Evolutionary conservation across 2,329 filamentous ascomycete species (phyloP), one percentile per base, ranked within the genome.

Genomic region (Hypocreales sp.): DNA sequence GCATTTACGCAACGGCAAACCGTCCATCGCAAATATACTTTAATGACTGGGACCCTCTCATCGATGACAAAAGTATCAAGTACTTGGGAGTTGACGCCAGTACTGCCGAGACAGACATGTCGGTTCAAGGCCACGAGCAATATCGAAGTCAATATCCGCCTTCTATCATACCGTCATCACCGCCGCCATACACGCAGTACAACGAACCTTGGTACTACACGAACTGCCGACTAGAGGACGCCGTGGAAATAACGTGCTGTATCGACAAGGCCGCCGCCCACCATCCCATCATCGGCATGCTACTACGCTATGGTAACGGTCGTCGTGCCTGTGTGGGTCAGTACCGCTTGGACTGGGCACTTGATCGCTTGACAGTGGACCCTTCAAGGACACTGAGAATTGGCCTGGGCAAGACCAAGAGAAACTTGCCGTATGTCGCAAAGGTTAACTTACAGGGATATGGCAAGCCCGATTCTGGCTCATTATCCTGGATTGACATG

Each of bases 191-290:
- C 11, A 25, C 22, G 17, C 23, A 29, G 12, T 25, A 29, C 18
- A 29, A 29, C 15, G 28, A 29, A 13, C 22, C 24, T 11, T 29
- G 28, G 28, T 19, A 29, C 28, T 29, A 29, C 15, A 29, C 23
- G 14, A 25, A 25, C 18, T 29, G 28, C 20, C 12, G 17, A 16
- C 22, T 29, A 11, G 28, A 29, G 10, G 21, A 29, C 20, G 22
- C 8, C 14, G 19, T 16, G 17, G 22, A 25, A 29, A 25, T 29
- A 15, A n/a, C 28, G 21, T 29, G 28, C 28, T 29, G 28, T 11
- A 14, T 20, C 19, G 22, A 29, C 13, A 20, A 15, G 20, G 14
- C 18, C 18, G 23, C 17, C 18, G 12, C 28, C 14, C 23, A 29
- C 22, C 13, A 17, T 10, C 28, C 28, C 12, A 22, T 25, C 19